phyloP scores from a whole-genome alignment of 257 asterid species.

The Knoxia roxburghii region DNA sequence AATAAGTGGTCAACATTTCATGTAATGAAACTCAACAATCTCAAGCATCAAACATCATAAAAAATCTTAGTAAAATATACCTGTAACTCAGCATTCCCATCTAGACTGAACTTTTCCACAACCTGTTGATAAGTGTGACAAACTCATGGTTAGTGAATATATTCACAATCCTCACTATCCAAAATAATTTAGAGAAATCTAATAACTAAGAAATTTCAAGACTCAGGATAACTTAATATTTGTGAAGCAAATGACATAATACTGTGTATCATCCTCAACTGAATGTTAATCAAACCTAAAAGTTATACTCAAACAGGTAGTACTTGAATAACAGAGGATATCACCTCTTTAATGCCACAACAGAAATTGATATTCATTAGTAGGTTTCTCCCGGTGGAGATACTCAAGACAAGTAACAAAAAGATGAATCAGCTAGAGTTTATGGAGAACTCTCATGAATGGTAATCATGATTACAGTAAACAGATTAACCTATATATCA shows the following conservation, averaged over 20 bases:
- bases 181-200: slow-evolving; percentile 2
- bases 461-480: too few relatives aligned
- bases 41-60: neutral
- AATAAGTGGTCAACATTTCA: neutral
- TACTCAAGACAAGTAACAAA: neutral
- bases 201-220: neutral
- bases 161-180: neutral
- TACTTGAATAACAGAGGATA: neutral
- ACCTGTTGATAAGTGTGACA: slow-evolving; percentile 35
- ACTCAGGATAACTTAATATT: neutral
- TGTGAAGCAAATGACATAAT: neutral
- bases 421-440: neutral
- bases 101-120: slow-evolving; percentile 70
- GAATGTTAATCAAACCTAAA: neutral
- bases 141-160: slow-evolving; percentile 13
- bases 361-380: neutral
- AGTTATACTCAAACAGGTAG: neutral
- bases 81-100: slow-evolving; percentile 71
- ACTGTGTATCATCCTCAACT: neutral
- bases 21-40: neutral
- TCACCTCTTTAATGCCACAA: neutral
- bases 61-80: slow-evolving; percentile 27
- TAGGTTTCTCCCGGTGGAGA: neutral
- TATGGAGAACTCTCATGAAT: neutral
- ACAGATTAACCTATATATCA: neutral